Percentiles rank a stretch among this genome's conserved stretches.
Conservation (phyloP, 805 yeast species). For the Yarrowia phangngaensis region DNA sequence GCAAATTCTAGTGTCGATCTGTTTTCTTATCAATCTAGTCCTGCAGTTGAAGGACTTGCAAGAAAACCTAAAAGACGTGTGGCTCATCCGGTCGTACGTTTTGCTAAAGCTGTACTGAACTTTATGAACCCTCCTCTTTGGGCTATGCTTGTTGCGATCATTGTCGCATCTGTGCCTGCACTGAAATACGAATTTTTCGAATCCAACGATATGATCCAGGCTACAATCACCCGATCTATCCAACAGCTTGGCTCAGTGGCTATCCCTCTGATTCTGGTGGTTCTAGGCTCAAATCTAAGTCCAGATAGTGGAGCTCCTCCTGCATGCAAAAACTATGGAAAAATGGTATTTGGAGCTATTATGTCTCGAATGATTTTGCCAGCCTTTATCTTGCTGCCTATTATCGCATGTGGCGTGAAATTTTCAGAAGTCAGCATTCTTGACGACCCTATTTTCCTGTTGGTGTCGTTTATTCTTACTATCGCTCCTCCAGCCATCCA, state of each 20-base stretch:
- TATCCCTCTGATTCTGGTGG: slow-evolving; percentile 58
- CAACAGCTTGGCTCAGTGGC: slow-evolving; percentile 55
- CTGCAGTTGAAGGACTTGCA: slow-evolving; percentile 6
- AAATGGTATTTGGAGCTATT: slow-evolving; percentile 51
- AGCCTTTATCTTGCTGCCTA: slow-evolving; percentile 50
- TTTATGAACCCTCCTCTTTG: slow-evolving; percentile 65
- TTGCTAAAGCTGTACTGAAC: slow-evolving; percentile 26
- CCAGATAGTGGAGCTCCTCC: slow-evolving; percentile 50
- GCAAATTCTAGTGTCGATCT: slow-evolving; percentile 1
- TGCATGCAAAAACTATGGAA: slow-evolving; percentile 41
- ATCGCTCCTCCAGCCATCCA: slow-evolving; percentile 68
- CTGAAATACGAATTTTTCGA: slow-evolving; percentile 48
- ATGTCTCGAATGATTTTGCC: slow-evolving; percentile 61
- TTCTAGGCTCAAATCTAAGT: slow-evolving; percentile 57
- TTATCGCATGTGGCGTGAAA: slow-evolving; percentile 51
- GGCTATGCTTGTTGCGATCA: slow-evolving; percentile 56
- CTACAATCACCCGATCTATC: slow-evolving; percentile 52
- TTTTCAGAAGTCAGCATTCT: slow-evolving; percentile 47
- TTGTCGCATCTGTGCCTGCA: slow-evolving; percentile 55
- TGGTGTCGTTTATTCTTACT: slow-evolving; percentile 56
- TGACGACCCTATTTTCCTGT: slow-evolving; percentile 57
- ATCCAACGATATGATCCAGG: slow-evolving; percentile 46
- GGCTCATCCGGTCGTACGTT: background rate
- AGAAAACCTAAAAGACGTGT: background rate
- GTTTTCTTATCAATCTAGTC: slow-evolving; percentile 1